phyloP scores from a whole-genome alignment of 208 protist genomes.

The Vickermania spadyakhi region DNA sequence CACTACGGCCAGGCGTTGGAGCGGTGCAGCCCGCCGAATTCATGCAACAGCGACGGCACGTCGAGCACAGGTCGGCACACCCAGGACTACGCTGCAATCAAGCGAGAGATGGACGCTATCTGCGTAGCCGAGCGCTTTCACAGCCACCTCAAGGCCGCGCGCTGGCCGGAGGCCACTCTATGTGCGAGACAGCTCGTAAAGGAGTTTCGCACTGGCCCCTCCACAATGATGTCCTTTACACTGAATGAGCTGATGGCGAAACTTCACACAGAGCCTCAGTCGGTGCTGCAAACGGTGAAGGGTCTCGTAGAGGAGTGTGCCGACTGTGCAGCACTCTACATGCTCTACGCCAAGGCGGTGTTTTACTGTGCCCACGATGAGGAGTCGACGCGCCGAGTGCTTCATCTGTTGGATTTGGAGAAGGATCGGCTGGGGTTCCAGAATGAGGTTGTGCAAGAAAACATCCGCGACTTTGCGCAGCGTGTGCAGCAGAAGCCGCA shows the following conservation, averaged over 20 bases:
- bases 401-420: conserved; percentile 31
- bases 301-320: conserved; percentile 20
- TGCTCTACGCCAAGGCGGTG: conserved; percentile 53
- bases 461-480: conserved; percentile 15
- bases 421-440: conserved; percentile 15
- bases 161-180: conserved; percentile 27
- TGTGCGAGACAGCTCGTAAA: conserved; percentile 24
- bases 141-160: conserved; percentile 21
- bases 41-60: conserved; percentile 1
- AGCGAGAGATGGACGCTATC: conserved; percentile 27
- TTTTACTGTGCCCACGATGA: conserved; percentile 73
- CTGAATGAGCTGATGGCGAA: conserved; percentile 39
- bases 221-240: conserved; percentile 34
- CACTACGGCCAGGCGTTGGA: conserved; percentile 42
- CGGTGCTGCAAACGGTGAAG: conserved; percentile 27
- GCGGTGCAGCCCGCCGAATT: conserved; percentile 9
- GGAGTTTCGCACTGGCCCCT: conserved; percentile 23
- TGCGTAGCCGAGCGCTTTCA: conserved; percentile 37
- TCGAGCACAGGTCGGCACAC: conserved; percentile 13
- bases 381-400: conserved; percentile 20
- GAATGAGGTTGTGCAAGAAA: conserved; percentile 16
- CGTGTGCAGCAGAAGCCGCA: conserved; percentile 5
- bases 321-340: conserved; percentile 33
- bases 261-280: conserved; percentile 31
- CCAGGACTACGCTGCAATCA: conserved; percentile 21